A percentile compares a stretch with the other conserved stretches of the same genome.
phyloP scores from a whole-genome alignment of 768 basidiomycete species.

The Mycena crocata region DNA sequence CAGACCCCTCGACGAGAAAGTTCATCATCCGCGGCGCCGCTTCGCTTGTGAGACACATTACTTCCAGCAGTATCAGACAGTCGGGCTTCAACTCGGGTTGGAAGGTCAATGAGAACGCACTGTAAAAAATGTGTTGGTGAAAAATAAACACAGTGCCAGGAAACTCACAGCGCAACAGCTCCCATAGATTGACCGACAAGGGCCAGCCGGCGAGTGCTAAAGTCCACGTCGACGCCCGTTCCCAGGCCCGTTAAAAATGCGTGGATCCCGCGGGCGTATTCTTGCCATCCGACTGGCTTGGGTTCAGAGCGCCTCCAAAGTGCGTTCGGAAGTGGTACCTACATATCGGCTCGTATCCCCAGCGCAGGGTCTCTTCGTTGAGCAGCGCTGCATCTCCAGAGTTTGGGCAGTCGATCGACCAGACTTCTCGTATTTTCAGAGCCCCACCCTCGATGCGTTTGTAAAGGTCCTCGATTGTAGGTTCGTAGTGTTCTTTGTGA shows the following conservation, averaged over 20 bases:
- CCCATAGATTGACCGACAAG: slow-evolving; percentile 71
- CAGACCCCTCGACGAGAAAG: slow-evolving; percentile 45
- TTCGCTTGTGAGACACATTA: slow-evolving; percentile 50
- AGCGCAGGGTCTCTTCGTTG: slow-evolving; percentile 56
- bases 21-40: slow-evolving; percentile 24
- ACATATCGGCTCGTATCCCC: slow-evolving; percentile 58
- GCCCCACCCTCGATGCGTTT: slow-evolving; percentile 35
- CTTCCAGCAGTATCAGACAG: slow-evolving; percentile 57
- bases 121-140: slow-evolving; percentile 26
- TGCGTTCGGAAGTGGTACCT: slow-evolving; percentile 32
- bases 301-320: neutral
- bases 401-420: slow-evolving; percentile 65
- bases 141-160: neutral
- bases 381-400: slow-evolving; percentile 64
- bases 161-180: slow-evolving; percentile 55
- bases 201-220: slow-evolving; percentile 57
- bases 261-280: slow-evolving; percentile 61
- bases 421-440: slow-evolving; percentile 58
- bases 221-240: slow-evolving; percentile 61
- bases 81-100: slow-evolving; percentile 52
- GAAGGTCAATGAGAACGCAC: slow-evolving; percentile 56
- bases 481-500: slow-evolving; percentile 72
- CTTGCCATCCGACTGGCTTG: slow-evolving; percentile 62
- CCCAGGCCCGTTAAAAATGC: slow-evolving; percentile 61
- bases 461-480: slow-evolving; percentile 61